These are phyloP conservation scores for Stachybotrys chartarum DNA, from an alignment of 2,329 filamentous ascomycete species.

Conservation along the genomic window DNA sequence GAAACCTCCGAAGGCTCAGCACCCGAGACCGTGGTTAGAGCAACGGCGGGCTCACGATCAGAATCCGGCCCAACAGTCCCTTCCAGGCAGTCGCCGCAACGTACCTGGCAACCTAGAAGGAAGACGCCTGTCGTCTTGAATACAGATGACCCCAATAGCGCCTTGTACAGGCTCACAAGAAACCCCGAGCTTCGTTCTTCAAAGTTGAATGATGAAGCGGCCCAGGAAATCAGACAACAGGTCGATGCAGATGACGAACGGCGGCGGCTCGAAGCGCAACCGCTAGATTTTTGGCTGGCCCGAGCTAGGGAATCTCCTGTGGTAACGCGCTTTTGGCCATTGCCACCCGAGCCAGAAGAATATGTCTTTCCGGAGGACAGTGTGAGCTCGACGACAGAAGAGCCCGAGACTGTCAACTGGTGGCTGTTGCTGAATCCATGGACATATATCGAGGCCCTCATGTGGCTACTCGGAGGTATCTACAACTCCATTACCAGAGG, in stretches of 20 bases:
- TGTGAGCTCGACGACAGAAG: neutral
- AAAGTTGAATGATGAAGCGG: neutral
- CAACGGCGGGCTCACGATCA: neutral
- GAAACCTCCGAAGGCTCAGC: neutral
- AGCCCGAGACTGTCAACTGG: constrained; percentile 8
- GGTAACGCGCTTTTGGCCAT: neutral
- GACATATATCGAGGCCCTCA: constrained; percentile 19
- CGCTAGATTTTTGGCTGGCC: neutral
- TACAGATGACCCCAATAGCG: neutral
- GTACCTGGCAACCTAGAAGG: neutral
- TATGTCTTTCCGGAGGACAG: neutral
- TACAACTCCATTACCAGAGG: constrained; percentile 8
- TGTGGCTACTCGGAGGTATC: constrained; percentile 13
- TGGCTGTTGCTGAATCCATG: constrained; percentile 20
- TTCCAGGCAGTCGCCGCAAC: neutral
- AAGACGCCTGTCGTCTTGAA: neutral
- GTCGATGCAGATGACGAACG: neutral
- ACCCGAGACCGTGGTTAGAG: neutral
- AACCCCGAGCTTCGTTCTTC: neutral
- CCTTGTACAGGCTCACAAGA: neutral
- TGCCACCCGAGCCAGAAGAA: neutral
- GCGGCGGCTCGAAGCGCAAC: neutral
- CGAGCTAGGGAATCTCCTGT: neutral
- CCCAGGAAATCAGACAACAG: neutral
- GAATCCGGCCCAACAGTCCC: neutral